Evolutionary conservation across 768 basidiomycete genomes (phyloP).

Genomic region (Agrocybe praecox): DNA sequence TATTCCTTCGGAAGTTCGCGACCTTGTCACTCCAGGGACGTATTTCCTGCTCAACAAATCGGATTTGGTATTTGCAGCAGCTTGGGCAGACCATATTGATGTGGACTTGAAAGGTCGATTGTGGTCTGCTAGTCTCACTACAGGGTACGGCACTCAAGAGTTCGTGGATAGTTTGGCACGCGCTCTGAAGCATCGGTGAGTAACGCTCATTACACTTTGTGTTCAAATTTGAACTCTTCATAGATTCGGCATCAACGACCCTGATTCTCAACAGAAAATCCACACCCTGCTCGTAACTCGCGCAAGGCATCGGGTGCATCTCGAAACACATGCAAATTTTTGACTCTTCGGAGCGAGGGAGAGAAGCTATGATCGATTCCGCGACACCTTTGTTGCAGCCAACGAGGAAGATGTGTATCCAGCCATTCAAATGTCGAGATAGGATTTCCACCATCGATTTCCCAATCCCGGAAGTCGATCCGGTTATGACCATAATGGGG

Average conservation of each 20-base stretch:
- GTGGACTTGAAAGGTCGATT: slow-evolving; percentile 16
- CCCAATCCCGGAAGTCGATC: slow-evolving; percentile 33
- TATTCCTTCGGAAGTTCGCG: slow-evolving; percentile 49
- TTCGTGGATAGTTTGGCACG: slow-evolving; percentile 64
- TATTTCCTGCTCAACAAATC: slow-evolving; percentile 80
- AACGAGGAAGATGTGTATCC: slow-evolving; percentile 43
- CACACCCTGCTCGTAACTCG: slow-evolving; percentile 74
- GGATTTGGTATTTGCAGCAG: slow-evolving; percentile 46
- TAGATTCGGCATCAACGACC: slow-evolving; percentile 15
- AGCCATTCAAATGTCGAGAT: slow-evolving; percentile 37
- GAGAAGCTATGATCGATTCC: slow-evolving; percentile 34
- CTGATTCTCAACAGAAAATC: slow-evolving; percentile 3
- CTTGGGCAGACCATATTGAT: neutral
- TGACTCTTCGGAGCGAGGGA: too few species aligned
- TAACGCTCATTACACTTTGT: neutral
- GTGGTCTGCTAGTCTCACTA: slow-evolving; percentile 69
- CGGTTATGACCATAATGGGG: slow-evolving; percentile 27
- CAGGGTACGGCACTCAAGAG: slow-evolving; percentile 52
- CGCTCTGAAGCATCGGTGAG: slow-evolving; percentile 53
- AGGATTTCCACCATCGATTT: slow-evolving; percentile 36
- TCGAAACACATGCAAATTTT: slow-evolving; percentile 61
- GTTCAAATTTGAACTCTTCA: neutral
- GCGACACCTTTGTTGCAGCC: slow-evolving; percentile 42
- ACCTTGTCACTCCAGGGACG: slow-evolving; percentile 58
- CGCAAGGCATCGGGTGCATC: slow-evolving; percentile 75